These are phyloP conservation scores for Claviceps monticola DNA, from an alignment of 2,329 filamentous ascomycete species.

Conservation along the genomic window DNA sequence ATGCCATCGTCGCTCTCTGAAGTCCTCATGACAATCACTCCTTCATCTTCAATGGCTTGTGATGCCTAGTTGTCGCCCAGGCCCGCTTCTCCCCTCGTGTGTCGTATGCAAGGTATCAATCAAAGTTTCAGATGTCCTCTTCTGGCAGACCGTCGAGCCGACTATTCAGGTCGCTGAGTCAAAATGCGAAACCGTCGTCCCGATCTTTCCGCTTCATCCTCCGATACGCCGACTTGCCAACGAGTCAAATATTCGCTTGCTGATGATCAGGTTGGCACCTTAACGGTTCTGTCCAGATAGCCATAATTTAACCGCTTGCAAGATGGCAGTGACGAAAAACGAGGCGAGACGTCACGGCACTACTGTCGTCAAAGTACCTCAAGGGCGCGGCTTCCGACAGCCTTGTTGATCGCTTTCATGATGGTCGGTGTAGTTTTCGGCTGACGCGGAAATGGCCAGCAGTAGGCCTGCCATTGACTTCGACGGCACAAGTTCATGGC, in stretches of 20 bases:
- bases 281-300: constrained; percentile 74
- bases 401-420: constrained; percentile 66
- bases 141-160: constrained; percentile 77
- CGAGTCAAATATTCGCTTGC: constrained; percentile 67
- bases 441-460: constrained; percentile 73
- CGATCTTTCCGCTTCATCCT: constrained; percentile 54
- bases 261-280: constrained; percentile 70
- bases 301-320: constrained; percentile 69
- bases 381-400: constrained; percentile 84
- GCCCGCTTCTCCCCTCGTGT: constrained; percentile 67
- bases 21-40: constrained; percentile 32
- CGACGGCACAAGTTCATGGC: constrained; percentile 63
- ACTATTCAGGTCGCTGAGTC: constrained; percentile 95
- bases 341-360: constrained; percentile 66
- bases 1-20: constrained; percentile 34
- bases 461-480: constrained; percentile 80
- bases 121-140: constrained; percentile 71
- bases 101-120: constrained; percentile 46
- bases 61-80: constrained; percentile 27
- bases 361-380: constrained; percentile 94
- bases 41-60: constrained; percentile 29
- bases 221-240: constrained; percentile 49
- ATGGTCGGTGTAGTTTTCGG: constrained; percentile 58
- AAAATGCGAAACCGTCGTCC: constrained; percentile 87
- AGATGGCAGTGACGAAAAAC: constrained; percentile 89